These are phyloP conservation scores for Amaranthus hypochondriacus DNA, from an alignment of 148 eudicot species.

Conservation along the genomic window DNA sequence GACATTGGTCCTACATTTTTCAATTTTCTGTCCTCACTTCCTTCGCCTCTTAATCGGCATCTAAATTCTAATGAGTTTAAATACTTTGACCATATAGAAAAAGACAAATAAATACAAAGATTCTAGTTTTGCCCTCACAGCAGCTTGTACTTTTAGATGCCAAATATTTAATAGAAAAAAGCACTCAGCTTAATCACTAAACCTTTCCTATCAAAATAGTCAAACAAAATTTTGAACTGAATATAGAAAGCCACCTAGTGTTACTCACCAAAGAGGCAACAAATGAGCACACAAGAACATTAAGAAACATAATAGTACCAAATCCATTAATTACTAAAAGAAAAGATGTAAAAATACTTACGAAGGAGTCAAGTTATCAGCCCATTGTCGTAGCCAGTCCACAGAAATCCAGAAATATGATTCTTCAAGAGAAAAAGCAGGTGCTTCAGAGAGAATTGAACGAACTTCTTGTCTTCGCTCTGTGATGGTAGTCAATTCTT, in stretches of 20 bases:
- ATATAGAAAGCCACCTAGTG: not conserved
- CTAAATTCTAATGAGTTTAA: no score
- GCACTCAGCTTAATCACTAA: not conserved
- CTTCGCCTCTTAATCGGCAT: no score
- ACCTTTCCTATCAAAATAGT: not conserved
- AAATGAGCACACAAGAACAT: not conserved
- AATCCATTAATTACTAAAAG: not conserved
- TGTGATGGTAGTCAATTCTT: conserved; percentile 47
- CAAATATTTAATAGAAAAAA: no score
- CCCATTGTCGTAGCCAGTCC: conserved; percentile 98
- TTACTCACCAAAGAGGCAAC: conserved; percentile 8
- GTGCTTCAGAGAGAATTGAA: conserved; percentile 74
- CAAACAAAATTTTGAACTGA: not conserved
- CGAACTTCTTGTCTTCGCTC: conserved; percentile 91
- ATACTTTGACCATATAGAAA: no score
- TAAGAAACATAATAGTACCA: conserved; percentile 3
- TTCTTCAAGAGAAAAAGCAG: conserved; percentile 58
- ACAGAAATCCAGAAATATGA: conserved; percentile 79
- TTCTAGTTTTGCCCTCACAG: no score
- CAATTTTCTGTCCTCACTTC: no score
- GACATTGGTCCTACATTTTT: no score
- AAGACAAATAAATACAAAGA: no score
- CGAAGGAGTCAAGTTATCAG: conserved; percentile 57
- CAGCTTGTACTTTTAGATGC: no score
- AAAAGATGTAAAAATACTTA: conserved; percentile 32